Evolutionary conservation across 2,329 filamentous ascomycete species (phyloP).

Genomic region (Raffaelea arxii): DNA sequence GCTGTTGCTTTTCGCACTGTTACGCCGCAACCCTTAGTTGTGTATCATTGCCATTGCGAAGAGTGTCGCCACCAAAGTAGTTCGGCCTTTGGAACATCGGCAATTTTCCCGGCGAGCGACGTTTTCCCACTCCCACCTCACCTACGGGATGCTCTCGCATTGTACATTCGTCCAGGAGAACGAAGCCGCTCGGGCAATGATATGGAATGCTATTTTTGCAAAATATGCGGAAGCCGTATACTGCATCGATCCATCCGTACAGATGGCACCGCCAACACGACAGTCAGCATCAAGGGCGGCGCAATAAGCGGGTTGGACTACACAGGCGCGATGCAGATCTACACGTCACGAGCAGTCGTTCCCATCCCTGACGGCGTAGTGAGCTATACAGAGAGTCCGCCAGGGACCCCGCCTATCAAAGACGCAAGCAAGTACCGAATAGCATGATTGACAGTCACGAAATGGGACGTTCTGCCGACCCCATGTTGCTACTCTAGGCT

Average conservation of each 20-base stretch:
- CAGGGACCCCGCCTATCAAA: no score
- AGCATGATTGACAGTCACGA: no score
- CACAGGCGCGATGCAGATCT: slow-evolving; percentile 33
- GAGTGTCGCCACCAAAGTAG: slow-evolving; percentile 57
- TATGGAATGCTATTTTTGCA: slow-evolving; percentile 20
- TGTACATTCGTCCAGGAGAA: slow-evolving; percentile 7
- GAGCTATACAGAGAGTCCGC: slow-evolving; percentile 10
- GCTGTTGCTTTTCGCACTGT: slow-evolving; percentile 54
- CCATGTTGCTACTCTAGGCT: no score
- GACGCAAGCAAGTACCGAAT: no score
- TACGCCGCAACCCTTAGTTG: slow-evolving; percentile 44
- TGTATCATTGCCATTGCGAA: slow-evolving; percentile 63
- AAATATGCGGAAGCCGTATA: slow-evolving; percentile 30
- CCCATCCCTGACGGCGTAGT: slow-evolving; percentile 26
- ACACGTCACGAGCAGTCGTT: slow-evolving; percentile 31
- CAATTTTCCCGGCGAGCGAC: slow-evolving; percentile 7
- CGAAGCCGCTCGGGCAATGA: slow-evolving; percentile 6
- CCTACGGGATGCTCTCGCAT: neutral
- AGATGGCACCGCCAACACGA: slow-evolving; percentile 26
- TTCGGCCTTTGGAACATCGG: slow-evolving; percentile 24
- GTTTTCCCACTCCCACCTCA: slow-evolving; percentile 6
- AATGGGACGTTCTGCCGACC: no score
- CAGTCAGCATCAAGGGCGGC: slow-evolving; percentile 37
- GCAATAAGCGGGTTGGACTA: slow-evolving; percentile 31
- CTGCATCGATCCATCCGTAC: slow-evolving; percentile 30